Evolutionary conservation across 2,329 filamentous ascomycete genomes (phyloP).

Genomic region (Fusarium begoniae): DNA sequence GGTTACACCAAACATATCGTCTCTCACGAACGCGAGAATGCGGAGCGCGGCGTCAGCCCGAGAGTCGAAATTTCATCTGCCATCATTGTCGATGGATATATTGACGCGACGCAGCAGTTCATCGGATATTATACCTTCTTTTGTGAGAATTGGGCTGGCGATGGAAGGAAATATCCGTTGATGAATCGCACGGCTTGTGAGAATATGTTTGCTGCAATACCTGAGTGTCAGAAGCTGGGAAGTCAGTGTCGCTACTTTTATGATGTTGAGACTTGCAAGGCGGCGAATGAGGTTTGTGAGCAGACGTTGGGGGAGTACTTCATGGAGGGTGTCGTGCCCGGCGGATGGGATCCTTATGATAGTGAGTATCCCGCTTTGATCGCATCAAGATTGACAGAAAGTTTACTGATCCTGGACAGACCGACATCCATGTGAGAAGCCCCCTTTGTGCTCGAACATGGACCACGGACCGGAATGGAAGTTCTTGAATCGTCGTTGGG

Average conservation of each 20-base stretch:
- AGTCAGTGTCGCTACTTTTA: not conserved
- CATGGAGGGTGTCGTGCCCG: not conserved
- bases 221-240: slow-evolving; percentile 10
- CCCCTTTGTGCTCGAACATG: slow-evolving; percentile 18
- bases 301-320: slow-evolving; percentile 6
- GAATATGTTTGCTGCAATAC: slow-evolving; percentile 20
- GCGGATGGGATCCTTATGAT: slow-evolving; percentile 31
- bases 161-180: slow-evolving; percentile 11
- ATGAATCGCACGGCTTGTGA: slow-evolving; percentile 17
- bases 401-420: not conserved
- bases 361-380: not conserved
- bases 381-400: no score
- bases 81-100: slow-evolving; percentile 29
- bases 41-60: not conserved
- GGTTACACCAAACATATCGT: slow-evolving; percentile 22
- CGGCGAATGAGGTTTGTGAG: slow-evolving; percentile 22
- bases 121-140: slow-evolving; percentile 28
- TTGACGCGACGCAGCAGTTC: slow-evolving; percentile 20
- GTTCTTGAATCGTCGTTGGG: slow-evolving; percentile 17
- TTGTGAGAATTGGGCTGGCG: slow-evolving; percentile 15
- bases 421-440: slow-evolving; percentile 11
- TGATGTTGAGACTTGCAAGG: slow-evolving; percentile 1
- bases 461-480: slow-evolving; percentile 19
- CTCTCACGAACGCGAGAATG: not conserved
- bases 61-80: slow-evolving; percentile 7